A percentile compares a stretch with the other conserved stretches of the same genome.
phyloP scores from a whole-genome alignment of 352 stramenopile species.

The Phytophthora sansomeana region DNA sequence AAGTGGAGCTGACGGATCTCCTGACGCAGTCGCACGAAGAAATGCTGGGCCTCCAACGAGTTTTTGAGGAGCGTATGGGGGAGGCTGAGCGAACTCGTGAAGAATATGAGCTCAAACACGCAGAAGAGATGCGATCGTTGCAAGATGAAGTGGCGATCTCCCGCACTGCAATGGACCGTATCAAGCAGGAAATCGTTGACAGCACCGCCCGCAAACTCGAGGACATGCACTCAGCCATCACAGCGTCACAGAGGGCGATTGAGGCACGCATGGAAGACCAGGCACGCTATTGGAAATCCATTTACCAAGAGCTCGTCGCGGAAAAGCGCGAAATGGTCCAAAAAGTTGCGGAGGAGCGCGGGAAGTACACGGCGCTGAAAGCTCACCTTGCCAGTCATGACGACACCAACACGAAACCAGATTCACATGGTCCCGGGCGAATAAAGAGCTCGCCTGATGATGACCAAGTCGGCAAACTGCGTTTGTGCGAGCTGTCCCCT shows the following conservation, averaged over 20 bases:
- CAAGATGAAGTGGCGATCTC: constrained; percentile 34
- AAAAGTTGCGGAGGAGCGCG: constrained; percentile 56
- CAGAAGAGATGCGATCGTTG: constrained; percentile 26
- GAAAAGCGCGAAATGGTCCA: constrained; percentile 55
- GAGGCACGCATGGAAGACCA: constrained; percentile 51
- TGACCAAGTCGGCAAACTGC: constrained; percentile 1
- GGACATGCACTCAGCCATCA: constrained; percentile 32
- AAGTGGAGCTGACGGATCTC: constrained; percentile 52
- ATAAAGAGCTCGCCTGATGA: constrained; percentile 2
- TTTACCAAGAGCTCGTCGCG: constrained; percentile 52
- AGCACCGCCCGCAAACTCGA: constrained; percentile 39
- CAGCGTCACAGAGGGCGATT: constrained; percentile 33
- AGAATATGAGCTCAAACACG: constrained; percentile 17
- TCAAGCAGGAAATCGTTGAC: constrained; percentile 42
- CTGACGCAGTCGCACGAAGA: constrained; percentile 46
- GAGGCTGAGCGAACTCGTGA: constrained; percentile 26
- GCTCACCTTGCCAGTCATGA: constrained; percentile 43
- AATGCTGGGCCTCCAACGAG: constrained; percentile 27
- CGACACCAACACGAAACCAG: background rate
- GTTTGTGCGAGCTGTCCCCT: constrained; percentile 13
- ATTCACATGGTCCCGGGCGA: background rate
- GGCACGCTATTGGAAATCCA: constrained; percentile 48
- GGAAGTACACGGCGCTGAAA: constrained; percentile 52
- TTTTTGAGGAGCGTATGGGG: constrained; percentile 31
- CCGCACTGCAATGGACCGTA: constrained; percentile 22